Evolutionary conservation across 257 asterid genomes (phyloP), one percentile per base, ranked within the genome.

Genomic region (Nicotiana undulata): DNA sequence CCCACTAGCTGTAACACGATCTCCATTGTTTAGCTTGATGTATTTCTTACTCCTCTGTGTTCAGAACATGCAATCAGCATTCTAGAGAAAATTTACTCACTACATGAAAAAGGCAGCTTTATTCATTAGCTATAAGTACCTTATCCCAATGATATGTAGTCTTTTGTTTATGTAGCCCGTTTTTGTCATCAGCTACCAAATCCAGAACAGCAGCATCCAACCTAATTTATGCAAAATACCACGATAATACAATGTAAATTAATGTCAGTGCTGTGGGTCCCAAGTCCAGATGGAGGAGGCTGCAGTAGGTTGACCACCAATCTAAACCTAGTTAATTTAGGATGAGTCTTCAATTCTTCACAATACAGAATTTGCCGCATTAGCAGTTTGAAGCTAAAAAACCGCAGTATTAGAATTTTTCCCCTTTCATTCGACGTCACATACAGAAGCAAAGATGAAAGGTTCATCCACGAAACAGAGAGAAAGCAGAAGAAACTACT

Each of bases 1-100:
- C 82, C 98, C 99, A 81, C 92, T 93, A 77, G 99, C 97, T 34
- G 94, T 93, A 81, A 95, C 97, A 5, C 97, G 98, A 11, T 95
- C 98, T 74, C 99, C 99, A 72, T 84, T 93, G 86, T 93, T 95
- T 80, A 95, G 91, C 90, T 95, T 95, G 90, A 95, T 53, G 60
- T 95, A 95, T 82, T 95, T 95, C 87, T 95, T 95, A 87, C 96
- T 84, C 91, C 98, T 89, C 98, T 95, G 97, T 82, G 74, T 83
- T 81, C 80, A 78, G 4, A 20, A 46, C 7, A 44, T 22, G 66
- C 81, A 16, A 16, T 79, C 46, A 61, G 31, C 34, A 40, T 59
- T 46, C 16, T 15, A 78, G 46, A 77, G 55, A 37, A 32, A 31
- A 32, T 13, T 5, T 31, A 18, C 61, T 24, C 28, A 37, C 16